Evolutionary conservation across 2,329 filamentous ascomycete species (phyloP).

Genomic region (Talaromyces islandicus): DNA sequence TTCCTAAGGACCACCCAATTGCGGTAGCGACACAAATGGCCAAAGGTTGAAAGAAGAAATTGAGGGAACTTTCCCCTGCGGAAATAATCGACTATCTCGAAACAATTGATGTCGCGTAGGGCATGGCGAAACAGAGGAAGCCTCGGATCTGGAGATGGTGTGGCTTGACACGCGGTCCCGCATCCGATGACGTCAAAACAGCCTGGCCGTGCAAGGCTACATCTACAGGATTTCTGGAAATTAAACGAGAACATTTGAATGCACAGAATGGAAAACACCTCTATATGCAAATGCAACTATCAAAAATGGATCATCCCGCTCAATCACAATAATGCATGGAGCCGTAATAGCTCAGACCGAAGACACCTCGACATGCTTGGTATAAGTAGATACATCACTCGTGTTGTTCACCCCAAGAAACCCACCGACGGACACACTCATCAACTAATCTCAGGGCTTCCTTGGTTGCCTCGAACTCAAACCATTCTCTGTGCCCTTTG

Average conservation of each 20-base stretch:
- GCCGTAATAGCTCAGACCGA: neutral
- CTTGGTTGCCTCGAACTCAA: slow-evolving; percentile 72
- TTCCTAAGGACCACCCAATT: neutral
- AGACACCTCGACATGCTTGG: neutral
- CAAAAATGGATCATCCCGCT: neutral
- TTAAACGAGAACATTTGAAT: neutral
- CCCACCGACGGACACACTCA: slow-evolving; percentile 76
- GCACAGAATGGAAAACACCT: neutral
- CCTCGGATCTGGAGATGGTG: neutral
- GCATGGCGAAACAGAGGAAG: neutral
- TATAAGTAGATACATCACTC: slow-evolving; percentile 7
- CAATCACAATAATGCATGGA: neutral
- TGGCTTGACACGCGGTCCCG: neutral
- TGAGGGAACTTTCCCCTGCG: neutral
- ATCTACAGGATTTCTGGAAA: neutral
- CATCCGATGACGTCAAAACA: neutral
- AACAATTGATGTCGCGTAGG: neutral
- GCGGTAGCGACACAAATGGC: neutral
- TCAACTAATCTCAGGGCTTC: slow-evolving; percentile 64
- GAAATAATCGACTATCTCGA: neutral
- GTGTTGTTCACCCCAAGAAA: slow-evolving; percentile 65
- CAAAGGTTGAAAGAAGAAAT: neutral
- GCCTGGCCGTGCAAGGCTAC: neutral
- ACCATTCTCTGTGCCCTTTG: slow-evolving; percentile 88
- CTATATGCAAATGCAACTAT: neutral